Conservation (phyloP, 1,284 basidiomycete genomes). For the Apiotrichum mycotoxinovorans region DNA sequence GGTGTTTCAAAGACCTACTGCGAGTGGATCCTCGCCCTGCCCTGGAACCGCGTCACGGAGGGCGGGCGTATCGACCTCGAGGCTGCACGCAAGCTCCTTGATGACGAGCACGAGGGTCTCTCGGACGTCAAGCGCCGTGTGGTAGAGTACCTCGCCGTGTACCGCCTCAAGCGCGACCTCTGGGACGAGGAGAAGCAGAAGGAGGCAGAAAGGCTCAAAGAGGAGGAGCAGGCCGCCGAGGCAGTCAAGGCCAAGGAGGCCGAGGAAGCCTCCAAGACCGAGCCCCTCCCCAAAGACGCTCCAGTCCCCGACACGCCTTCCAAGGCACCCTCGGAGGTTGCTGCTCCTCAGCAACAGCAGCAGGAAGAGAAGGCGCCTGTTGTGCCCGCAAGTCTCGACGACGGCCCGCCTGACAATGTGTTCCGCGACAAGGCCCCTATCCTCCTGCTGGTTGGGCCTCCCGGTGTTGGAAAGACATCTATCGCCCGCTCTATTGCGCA, state of each 20-base stretch:
- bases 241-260: neutral
- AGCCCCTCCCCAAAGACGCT: neutral
- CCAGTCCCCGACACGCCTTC: neutral
- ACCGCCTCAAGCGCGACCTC: slow-evolving; percentile 41
- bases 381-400: slow-evolving; percentile 13
- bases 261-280: neutral
- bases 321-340: neutral
- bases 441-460: slow-evolving; percentile 73
- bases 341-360: neutral
- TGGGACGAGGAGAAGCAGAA: slow-evolving; percentile 29
- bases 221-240: neutral
- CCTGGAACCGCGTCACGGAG: slow-evolving; percentile 40
- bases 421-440: slow-evolving; percentile 47
- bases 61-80: slow-evolving; percentile 33
- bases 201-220: neutral
- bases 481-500: slow-evolving; percentile 43
- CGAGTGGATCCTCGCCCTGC: slow-evolving; percentile 42
- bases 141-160: slow-evolving; percentile 47
- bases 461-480: slow-evolving; percentile 91
- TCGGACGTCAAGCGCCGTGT: slow-evolving; percentile 45
- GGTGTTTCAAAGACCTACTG: slow-evolving; percentile 43
- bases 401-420: slow-evolving; percentile 32
- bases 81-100: slow-evolving; percentile 31
- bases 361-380: slow-evolving; percentile 1
- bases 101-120: slow-evolving; percentile 45